Evolutionary conservation across 331 rosid species (phyloP).

Genomic region (Cydonia oblonga): DNA sequence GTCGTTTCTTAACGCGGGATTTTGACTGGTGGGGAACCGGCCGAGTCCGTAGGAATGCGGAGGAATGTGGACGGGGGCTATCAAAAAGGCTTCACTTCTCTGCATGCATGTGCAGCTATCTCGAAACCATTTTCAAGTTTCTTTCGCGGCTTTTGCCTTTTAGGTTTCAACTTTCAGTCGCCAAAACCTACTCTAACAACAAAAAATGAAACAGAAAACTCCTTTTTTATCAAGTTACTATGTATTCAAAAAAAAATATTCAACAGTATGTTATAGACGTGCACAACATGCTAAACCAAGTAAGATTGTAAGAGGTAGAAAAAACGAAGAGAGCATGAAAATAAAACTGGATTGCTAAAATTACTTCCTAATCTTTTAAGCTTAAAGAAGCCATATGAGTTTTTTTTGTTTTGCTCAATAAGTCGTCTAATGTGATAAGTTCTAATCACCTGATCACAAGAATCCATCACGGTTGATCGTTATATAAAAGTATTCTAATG

Average conservation of each 20-base stretch:
- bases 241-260: too few species aligned
- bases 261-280: too few species aligned
- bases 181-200: not conserved
- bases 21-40: slow-evolving; percentile 62
- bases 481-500: too few species aligned
- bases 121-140: not conserved
- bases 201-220: not conserved
- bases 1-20: slow-evolving; percentile 22
- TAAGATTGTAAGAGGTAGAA: too few species aligned
- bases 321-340: too few species aligned
- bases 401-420: too few species aligned
- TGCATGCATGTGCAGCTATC: slow-evolving; percentile 13
- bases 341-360: too few species aligned
- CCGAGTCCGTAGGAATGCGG: not conserved
- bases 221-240: too few species aligned
- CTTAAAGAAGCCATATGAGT: too few species aligned
- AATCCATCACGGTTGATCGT: not conserved
- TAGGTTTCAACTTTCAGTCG: not conserved
- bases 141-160: not conserved
- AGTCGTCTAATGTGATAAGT: not conserved
- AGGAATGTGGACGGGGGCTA: slow-evolving; percentile 2
- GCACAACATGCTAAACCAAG: too few species aligned
- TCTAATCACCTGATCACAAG: not conserved
- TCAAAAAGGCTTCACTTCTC: not conserved
- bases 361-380: too few species aligned